Evolutionary conservation across 192 early-diverging fungal species (phyloP).

Genomic region (Backusella liffmaniae): DNA sequence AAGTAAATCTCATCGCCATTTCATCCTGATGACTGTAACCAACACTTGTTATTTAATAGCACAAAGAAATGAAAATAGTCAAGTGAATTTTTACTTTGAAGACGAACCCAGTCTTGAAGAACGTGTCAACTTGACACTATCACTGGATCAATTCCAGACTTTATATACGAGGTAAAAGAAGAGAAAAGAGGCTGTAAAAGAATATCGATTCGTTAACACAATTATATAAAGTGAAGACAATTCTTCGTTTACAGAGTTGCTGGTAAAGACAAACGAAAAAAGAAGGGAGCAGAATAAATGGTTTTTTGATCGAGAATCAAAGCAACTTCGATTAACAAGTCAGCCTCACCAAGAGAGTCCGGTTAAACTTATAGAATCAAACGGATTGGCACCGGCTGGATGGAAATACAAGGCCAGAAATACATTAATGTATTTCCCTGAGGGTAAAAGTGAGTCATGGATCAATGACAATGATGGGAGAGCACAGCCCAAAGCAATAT

Average conservation of each 20-base stretch:
- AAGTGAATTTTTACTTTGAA: constrained; percentile 23
- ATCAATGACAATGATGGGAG: constrained; percentile 40
- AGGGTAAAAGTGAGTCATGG: constrained; percentile 44
- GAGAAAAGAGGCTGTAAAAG: neutral
- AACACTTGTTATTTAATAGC: neutral
- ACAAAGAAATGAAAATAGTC: neutral
- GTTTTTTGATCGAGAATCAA: constrained; percentile 64
- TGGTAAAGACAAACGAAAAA: constrained; percentile 60
- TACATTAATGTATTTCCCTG: constrained; percentile 72
- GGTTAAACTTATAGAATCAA: constrained; percentile 22
- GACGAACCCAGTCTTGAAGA: constrained; percentile 11
- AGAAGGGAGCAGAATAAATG: constrained; percentile 60
- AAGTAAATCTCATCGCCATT: neutral
- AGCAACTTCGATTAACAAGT: constrained; percentile 32
- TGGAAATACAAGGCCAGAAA: constrained; percentile 74
- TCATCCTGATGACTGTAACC: neutral
- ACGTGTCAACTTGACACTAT: constrained; percentile 47
- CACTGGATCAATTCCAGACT: constrained; percentile 71
- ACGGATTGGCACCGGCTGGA: constrained; percentile 16
- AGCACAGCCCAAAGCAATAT: constrained; percentile 59
- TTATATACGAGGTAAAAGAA: constrained; percentile 54
- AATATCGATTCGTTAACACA: no score
- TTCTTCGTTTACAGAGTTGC: constrained; percentile 66
- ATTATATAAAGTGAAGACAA: constrained; percentile 65
- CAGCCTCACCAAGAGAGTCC: constrained; percentile 23